Percentiles rank a stretch among this genome's conserved stretches.
These are phyloP conservation scores for Pulveroboletus sp. DNA, from an alignment of 1,284 basidiomycete species.

Conservation along the genomic window DNA sequence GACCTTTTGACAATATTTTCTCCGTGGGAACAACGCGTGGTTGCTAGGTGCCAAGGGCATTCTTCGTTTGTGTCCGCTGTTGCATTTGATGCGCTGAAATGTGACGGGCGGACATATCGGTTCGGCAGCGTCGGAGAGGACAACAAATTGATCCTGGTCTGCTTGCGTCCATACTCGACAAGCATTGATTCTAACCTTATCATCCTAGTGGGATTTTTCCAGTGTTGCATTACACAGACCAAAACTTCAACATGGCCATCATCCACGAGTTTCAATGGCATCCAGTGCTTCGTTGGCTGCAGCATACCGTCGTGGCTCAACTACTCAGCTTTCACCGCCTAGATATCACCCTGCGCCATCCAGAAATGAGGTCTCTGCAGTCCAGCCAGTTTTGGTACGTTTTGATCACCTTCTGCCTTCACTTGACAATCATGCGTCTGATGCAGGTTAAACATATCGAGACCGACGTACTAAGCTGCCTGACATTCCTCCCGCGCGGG, in stretches of 20 bases:
- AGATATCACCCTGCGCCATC: slow-evolving; percentile 86
- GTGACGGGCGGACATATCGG: slow-evolving; percentile 85
- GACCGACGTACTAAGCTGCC: slow-evolving; percentile 67
- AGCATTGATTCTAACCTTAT: background rate
- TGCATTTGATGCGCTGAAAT: slow-evolving; percentile 85
- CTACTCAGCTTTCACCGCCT: slow-evolving; percentile 53
- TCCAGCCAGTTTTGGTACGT: slow-evolving; percentile 87
- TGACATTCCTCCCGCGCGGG: slow-evolving; percentile 72
- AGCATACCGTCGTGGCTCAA: slow-evolving; percentile 61
- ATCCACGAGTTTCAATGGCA: slow-evolving; percentile 72
- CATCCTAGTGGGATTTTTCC: slow-evolving; percentile 85
- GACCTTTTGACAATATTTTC: slow-evolving; percentile 93
- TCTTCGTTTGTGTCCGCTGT: slow-evolving; percentile 90
- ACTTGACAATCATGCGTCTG: background rate
- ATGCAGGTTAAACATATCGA: slow-evolving; percentile 77
- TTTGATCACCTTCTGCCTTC: slow-evolving; percentile 21
- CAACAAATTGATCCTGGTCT: slow-evolving; percentile 84
- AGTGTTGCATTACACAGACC: slow-evolving; percentile 75
- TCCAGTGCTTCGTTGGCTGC: slow-evolving; percentile 64
- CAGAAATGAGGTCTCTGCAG: slow-evolving; percentile 83
- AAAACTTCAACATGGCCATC: slow-evolving; percentile 62
- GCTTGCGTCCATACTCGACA: slow-evolving; percentile 23
- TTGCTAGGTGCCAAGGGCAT: slow-evolving; percentile 97
- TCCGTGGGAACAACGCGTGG: slow-evolving; percentile 86
- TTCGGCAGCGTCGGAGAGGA: slow-evolving; percentile 95